These are phyloP conservation scores for Podila clonocystis DNA, from an alignment of 192 early-diverging fungal species.

Conservation along the genomic window DNA sequence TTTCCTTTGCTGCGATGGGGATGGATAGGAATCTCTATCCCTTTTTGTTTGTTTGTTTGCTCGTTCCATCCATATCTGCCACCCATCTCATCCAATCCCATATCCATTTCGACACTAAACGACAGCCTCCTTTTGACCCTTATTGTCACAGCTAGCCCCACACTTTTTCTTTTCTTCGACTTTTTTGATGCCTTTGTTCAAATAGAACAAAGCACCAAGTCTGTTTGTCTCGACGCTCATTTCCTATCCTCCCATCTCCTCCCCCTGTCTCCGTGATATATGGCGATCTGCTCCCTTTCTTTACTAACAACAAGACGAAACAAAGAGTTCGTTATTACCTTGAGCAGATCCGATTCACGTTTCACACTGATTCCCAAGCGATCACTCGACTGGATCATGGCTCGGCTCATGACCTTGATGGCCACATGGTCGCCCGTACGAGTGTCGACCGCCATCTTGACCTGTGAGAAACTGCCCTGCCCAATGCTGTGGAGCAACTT, in stretches of 20 bases:
- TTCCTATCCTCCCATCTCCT: not conserved
- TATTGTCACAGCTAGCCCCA: no score
- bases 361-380: conserved; percentile 47
- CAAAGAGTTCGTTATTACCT: conserved; percentile 34
- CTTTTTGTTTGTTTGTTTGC: not conserved
- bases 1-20: not conserved
- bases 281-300: no score
- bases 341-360: conserved; percentile 53
- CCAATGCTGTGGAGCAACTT: conserved; percentile 57
- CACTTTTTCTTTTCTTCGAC: no score
- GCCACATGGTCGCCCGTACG: conserved; percentile 59
- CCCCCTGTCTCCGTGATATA: no score
- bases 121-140: no score
- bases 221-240: not conserved
- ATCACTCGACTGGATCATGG: conserved; percentile 55
- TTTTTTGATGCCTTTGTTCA: no score
- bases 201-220: no score
- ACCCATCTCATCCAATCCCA: no score
- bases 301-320: not conserved
- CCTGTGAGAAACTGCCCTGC: conserved; percentile 66
- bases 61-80: not conserved
- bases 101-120: no score
- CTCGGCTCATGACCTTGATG: conserved; percentile 64
- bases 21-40: not conserved
- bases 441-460: conserved; percentile 66